These are phyloP conservation scores for Debaryomyces subglobosus DNA, from an alignment of 1,139 yeast species.

Conservation along the genomic window DNA sequence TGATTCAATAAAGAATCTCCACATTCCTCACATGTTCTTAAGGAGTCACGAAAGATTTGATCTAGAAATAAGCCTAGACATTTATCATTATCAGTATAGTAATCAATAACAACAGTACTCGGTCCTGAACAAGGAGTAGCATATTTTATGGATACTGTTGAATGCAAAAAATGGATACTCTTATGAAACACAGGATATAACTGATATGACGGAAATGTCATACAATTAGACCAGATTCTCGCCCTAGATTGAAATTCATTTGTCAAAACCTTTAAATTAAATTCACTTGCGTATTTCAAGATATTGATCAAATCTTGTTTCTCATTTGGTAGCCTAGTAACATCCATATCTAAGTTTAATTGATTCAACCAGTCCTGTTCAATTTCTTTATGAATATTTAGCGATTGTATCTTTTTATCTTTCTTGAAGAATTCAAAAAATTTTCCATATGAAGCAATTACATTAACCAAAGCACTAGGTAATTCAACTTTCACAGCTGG, in stretches of 20 bases:
- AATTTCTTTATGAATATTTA: conserved; percentile 24
- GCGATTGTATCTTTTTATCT: conserved; percentile 26
- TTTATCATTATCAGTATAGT: conserved; percentile 87
- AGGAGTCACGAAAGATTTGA: conserved; percentile 70
- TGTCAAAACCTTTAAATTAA: conserved; percentile 30
- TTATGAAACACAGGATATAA: conserved; percentile 65
- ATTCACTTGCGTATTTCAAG: conserved; percentile 37
- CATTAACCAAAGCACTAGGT: conserved; percentile 62
- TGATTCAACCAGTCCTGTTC: conserved; percentile 28
- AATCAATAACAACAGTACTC: conserved; percentile 76
- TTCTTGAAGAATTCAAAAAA: conserved; percentile 37
- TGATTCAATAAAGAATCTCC: conserved; percentile 74
- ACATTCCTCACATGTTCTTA: conserved; percentile 77
- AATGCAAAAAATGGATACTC: conserved; percentile 73
- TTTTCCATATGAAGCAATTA: conserved; percentile 55
- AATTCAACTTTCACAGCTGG: conserved; percentile 72
- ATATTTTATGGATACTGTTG: conserved; percentile 80
- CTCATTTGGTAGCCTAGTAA: conserved; percentile 36
- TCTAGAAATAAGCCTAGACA: conserved; percentile 90
- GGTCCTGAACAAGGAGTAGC: conserved; percentile 96
- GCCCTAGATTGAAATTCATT: conserved; percentile 36
- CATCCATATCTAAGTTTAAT: conserved; percentile 30
- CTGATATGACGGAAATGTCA: conserved; percentile 43
- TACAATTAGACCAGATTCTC: conserved; percentile 44
- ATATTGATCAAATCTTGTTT: conserved; percentile 42